Conservation (phyloP, 805 yeast species). For the Torulaspora gathmanii region DNA sequence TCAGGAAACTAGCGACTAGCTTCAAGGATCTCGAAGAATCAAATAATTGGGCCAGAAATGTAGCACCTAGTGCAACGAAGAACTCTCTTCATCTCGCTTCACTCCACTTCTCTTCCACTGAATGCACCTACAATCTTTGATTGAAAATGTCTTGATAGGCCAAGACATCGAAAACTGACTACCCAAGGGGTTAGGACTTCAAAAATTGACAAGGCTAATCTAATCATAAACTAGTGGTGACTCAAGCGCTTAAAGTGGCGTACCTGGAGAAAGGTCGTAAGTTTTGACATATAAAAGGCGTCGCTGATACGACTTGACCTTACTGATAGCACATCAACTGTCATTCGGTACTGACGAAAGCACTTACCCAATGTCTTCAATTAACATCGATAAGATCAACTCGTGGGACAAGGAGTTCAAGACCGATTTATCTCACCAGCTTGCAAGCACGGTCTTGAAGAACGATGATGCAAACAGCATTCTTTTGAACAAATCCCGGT, state of each 20-base stretch:
- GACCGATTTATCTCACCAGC: constrained; percentile 29
- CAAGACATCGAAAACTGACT: neutral
- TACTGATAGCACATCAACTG: neutral
- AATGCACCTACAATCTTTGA: no score
- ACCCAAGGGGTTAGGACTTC: neutral
- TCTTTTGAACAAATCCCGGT: constrained; percentile 27
- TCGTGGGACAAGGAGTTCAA: constrained; percentile 29
- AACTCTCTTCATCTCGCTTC: no score
- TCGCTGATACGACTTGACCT: neutral
- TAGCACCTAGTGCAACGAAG: no score
- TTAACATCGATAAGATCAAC: constrained; percentile 10
- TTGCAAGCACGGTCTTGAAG: constrained; percentile 37
- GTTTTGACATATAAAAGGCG: neutral
- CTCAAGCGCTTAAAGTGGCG: no score
- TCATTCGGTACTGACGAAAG: neutral
- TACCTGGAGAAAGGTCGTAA: neutral
- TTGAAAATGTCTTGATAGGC: no score
- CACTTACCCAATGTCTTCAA: constrained; percentile 11
- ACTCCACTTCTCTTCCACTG: no score
- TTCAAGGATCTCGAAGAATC: no score
- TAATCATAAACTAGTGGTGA: neutral
- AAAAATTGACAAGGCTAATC: neutral
- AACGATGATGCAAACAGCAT: constrained; percentile 36
- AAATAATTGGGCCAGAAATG: no score
- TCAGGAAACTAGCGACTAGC: no score